Base-by-base conservation (phyloP, 768 basidiomycete species). In the Porphyrellus cyaneotinctus region DNA sequence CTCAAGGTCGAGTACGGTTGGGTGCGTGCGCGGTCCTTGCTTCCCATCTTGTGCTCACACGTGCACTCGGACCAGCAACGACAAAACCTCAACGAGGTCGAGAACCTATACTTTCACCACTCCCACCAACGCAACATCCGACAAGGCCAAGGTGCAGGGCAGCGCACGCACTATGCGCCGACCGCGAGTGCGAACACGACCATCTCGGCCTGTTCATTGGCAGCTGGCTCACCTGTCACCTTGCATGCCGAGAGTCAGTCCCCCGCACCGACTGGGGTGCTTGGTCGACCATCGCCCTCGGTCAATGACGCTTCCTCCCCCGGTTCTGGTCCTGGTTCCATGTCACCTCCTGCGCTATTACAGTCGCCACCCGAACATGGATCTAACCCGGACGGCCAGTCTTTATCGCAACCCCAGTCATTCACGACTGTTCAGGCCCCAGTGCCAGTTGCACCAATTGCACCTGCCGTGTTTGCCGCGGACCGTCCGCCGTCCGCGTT, bases 1-100 rank as follows among this genome's bases (percentile, higher is more conserved):
- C 72, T 90, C 52, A 90, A 90, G 64, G 87, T 90, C 44, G 87
- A 90, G 57, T 78, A 88, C 64, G 87, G 88, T 39, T 90, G 88
- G 88, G 87, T 88, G 65, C 20, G 44, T 53, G 9, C 4, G 9
- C 18, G 1, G 15, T 41, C 31, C 26, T 6, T 33, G 8, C 17
- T 43, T n/a, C 22, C 8, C 12, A 4, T 38, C 18, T 22, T 22
- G 43, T 49, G 14, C 37, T 62, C 43, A 53, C 42, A 24, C 11
- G 4, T 30, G 44, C 41, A 14, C 42, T 43, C 18, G 31, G 24
- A 11, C 38, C 62, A 88, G 87, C 85, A 87, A 82, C 79, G 82
- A 53, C 87, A 90, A 68, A 87, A 77, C 42, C 69, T 90, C 47
- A 88, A 86, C 61, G 88, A 90, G 70, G 88, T 90, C 6, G 88